These are phyloP conservation scores for Dysphania ambrosioides DNA, from an alignment of 148 eudicot genomes.

Conservation along the genomic window DNA sequence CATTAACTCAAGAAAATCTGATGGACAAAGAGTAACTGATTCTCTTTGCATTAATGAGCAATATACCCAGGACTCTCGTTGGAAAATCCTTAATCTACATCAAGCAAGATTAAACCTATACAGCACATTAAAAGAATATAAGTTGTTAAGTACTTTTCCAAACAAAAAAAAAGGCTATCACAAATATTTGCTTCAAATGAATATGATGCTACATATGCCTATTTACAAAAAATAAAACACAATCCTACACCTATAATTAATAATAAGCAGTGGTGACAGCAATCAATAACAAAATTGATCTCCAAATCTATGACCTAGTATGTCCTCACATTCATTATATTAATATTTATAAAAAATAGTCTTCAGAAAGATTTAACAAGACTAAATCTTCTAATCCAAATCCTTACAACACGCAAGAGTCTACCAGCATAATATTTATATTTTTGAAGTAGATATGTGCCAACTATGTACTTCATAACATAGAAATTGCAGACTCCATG, in stretches of 20 bases:
- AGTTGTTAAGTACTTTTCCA: background rate
- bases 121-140: background rate
- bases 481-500: too few species aligned
- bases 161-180: too few species aligned
- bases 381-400: background rate
- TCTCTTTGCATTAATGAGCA: background rate
- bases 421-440: background rate
- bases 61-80: background rate
- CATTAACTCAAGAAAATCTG: too few species aligned
- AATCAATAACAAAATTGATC: too few species aligned
- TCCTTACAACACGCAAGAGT: background rate
- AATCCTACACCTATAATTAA: background rate
- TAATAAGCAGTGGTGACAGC: background rate
- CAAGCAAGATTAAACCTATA: slow-evolving; percentile 7
- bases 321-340: too few species aligned
- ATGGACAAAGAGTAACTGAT: background rate
- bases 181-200: background rate
- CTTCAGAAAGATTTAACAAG: background rate
- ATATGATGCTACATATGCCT: background rate
- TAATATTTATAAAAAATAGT: too few species aligned
- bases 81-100: background rate
- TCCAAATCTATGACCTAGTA: background rate
- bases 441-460: background rate
- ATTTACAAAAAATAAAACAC: too few species aligned
- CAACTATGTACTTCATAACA: background rate